Evolutionary conservation across 768 basidiomycete genomes (phyloP), one percentile per base, ranked within the genome.

Genomic region (Amanita polypyramis): DNA sequence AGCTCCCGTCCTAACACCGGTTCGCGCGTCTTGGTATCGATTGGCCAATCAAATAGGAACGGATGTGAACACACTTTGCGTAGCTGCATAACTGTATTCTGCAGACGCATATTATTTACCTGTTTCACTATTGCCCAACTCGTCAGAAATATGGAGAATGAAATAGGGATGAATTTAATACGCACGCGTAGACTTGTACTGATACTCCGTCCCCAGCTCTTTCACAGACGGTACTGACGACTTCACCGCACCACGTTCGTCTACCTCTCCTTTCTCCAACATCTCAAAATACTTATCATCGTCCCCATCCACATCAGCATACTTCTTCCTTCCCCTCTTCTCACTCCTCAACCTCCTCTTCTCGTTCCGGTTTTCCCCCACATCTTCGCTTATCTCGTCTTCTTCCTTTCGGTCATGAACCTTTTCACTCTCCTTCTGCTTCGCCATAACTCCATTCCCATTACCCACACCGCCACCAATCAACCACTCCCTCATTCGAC

Each of bases 61-160:
- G 94, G 93, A 64, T 97, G 92, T 11, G 86, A 92, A 68, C 90
- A 91, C 1, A 93, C 88, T 73, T 98, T 97, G 47, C 95, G 87
- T 4, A 97, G 74, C 61, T 98, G 95, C 95, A 99, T 98, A 49
- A 97, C 82, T 9, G 81, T 77, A 58, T 98, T 99, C 61, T 97
- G 92, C 12, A 99, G 74, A 45, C 80, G 82, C 86, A 93, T 85
- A 60, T 91, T 93, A 64, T 93, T 93, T 33, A 95, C 80, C 41
- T 85, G 77, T 60, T 82, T 87, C 48, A 79, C 92, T 93, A 51
- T 14, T 10, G 40, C 32, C 14, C 46, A 38, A 21, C 30, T 41
- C 37, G 36, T 49, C 30, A 35, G 9, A 7, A 8, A 17, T 10
- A 8, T 12, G 15, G 7, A 17, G 14, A 12, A 43, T 11, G n/a